Conservation (phyloP, 331 rosid species). For the Quercus tomentella region DNA sequence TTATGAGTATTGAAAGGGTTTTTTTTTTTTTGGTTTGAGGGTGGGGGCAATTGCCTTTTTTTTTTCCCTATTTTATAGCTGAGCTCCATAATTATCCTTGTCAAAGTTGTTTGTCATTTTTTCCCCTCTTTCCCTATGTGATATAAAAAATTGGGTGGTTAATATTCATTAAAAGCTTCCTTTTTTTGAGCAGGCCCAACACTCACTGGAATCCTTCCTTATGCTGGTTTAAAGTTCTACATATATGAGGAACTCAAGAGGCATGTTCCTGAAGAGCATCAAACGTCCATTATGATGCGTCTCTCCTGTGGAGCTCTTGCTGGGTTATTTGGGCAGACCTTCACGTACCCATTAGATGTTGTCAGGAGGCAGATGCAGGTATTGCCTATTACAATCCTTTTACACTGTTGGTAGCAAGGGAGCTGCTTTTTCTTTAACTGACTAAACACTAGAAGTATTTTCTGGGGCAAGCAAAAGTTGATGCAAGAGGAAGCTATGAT, state of each 20-base stretch:
- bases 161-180: background rate
- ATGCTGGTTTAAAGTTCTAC: slow-evolving; percentile 95
- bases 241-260: slow-evolving; percentile 74
- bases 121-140: background rate
- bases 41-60: background rate
- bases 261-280: slow-evolving; percentile 85
- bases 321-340: slow-evolving; percentile 92
- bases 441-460: background rate
- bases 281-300: slow-evolving; percentile 62
- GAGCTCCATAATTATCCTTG: background rate
- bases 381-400: background rate
- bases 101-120: background rate
- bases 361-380: slow-evolving; percentile 99
- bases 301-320: slow-evolving; percentile 97
- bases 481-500: background rate
- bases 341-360: slow-evolving; percentile 93
- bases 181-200: slow-evolving; percentile 72
- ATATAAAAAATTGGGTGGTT: too few relatives aligned
- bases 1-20: background rate
- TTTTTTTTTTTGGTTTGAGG: background rate
- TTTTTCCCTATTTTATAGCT: too few relatives aligned
- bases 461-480: background rate
- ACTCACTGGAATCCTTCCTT: slow-evolving; percentile 85
- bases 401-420: background rate
- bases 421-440: background rate